Percentiles rank a stretch among this genome's conserved stretches.
These are phyloP conservation scores for Marasmius oreades DNA, from an alignment of 1,284 basidiomycete species.

Conservation along the genomic window DNA sequence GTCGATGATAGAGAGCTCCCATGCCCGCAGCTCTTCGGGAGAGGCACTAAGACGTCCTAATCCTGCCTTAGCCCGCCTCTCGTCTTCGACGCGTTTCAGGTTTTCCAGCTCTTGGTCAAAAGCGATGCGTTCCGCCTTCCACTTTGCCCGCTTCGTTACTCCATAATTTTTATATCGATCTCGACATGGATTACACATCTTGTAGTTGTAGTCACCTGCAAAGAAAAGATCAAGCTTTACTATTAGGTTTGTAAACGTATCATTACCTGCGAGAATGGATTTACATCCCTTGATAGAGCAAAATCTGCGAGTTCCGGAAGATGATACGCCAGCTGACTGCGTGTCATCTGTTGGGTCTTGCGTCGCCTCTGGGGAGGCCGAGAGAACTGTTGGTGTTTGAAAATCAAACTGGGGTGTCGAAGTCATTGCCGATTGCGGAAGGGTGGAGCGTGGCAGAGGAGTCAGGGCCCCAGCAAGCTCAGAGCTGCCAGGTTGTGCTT, in stretches of 20 bases:
- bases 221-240: slow-evolving; percentile 14
- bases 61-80: slow-evolving; percentile 31
- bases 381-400: neutral
- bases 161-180: slow-evolving; percentile 49
- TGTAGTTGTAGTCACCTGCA: slow-evolving; percentile 40
- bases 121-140: slow-evolving; percentile 43
- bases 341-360: neutral
- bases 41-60: slow-evolving; percentile 31
- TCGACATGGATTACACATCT: slow-evolving; percentile 54
- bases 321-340: slow-evolving; percentile 5
- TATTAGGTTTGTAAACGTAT: neutral
- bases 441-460: slow-evolving; percentile 14
- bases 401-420: neutral
- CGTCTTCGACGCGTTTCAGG: slow-evolving; percentile 36
- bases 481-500: slow-evolving; percentile 26
- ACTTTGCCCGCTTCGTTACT: slow-evolving; percentile 51
- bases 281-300: slow-evolving; percentile 58
- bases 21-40: slow-evolving; percentile 31
- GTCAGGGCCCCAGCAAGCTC: slow-evolving; percentile 40
- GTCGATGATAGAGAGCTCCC: slow-evolving; percentile 34
- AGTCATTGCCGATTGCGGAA: neutral
- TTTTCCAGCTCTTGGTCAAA: slow-evolving; percentile 39
- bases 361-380: neutral
- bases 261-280: slow-evolving; percentile 28
- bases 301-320: slow-evolving; percentile 25